Conservation (phyloP, 495 filamentous ascomycete genomes). For the Pyrenula massariospora region DNA sequence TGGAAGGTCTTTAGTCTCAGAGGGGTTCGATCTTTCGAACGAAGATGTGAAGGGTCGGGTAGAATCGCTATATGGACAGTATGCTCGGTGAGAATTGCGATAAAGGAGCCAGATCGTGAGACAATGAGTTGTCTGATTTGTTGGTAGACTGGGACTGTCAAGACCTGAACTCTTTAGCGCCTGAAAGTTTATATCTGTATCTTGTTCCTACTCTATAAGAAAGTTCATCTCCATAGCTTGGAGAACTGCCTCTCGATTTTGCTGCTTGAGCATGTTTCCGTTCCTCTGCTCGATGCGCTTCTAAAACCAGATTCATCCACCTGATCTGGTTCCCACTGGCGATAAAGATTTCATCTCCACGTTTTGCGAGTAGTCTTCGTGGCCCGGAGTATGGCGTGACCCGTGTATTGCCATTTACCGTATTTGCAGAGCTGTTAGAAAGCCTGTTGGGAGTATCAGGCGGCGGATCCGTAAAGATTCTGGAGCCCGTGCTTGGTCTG, state of each 20-base stretch:
- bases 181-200: slow-evolving; percentile 5
- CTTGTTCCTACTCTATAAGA: slow-evolving; percentile 23
- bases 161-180: slow-evolving; percentile 33
- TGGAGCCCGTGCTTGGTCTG: slow-evolving; percentile 58
- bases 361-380: slow-evolving; percentile 54
- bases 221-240: slow-evolving; percentile 1
- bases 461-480: slow-evolving; percentile 39
- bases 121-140: slow-evolving; percentile 72
- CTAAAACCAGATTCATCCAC: slow-evolving; percentile 64
- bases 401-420: slow-evolving; percentile 1
- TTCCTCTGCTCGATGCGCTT: slow-evolving; percentile 63
- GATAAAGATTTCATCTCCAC: slow-evolving; percentile 72
- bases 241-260: slow-evolving; percentile 19
- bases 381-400: slow-evolving; percentile 37
- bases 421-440: background rate
- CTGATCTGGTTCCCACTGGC: slow-evolving; percentile 76
- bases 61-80: slow-evolving; percentile 73
- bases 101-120: slow-evolving; percentile 64
- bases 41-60: slow-evolving; percentile 64
- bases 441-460: background rate
- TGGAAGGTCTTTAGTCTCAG: slow-evolving; percentile 74
- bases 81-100: slow-evolving; percentile 73
- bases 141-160: slow-evolving; percentile 59
- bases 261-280: slow-evolving; percentile 16
- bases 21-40: slow-evolving; percentile 44